Percentiles rank a stretch among this genome's conserved stretches.
phyloP scores from a whole-genome alignment of 768 basidiomycete genomes.

The Russula ochroleuca region DNA sequence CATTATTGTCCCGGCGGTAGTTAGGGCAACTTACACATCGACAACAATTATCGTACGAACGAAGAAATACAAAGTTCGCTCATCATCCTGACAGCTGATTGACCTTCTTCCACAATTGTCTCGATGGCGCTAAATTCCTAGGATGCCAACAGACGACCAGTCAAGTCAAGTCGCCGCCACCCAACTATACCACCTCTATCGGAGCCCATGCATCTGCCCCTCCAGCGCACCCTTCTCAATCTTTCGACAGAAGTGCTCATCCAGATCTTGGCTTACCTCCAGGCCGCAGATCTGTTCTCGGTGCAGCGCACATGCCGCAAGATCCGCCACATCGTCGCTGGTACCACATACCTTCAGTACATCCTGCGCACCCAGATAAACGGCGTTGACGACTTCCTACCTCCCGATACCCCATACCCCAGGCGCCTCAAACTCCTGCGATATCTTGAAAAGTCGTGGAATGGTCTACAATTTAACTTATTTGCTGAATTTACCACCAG shows the following conservation, averaged over 20 bases:
- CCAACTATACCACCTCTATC: not conserved
- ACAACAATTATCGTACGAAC: too few species aligned
- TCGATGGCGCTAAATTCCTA: not conserved
- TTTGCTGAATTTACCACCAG: not conserved
- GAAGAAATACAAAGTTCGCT: too few species aligned
- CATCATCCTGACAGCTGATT: not conserved
- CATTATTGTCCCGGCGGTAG: too few species aligned
- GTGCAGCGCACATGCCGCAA: not conserved
- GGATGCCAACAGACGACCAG: not conserved
- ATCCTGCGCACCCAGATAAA: not conserved
- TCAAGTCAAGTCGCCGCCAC: not conserved
- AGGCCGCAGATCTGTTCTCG: not conserved
- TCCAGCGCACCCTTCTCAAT: not conserved
- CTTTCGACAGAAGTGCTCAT: not conserved
- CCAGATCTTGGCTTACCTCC: not conserved
- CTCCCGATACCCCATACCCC: not conserved
- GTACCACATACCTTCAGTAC: not conserved
- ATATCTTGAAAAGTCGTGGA: not conserved
- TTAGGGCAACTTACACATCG: too few species aligned
- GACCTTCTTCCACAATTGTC: not conserved
- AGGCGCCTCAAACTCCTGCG: not conserved
- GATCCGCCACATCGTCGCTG: not conserved
- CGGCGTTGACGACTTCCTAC: not conserved
- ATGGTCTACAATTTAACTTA: not conserved
- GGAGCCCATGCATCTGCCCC: not conserved